These are phyloP conservation scores for Penicillium sp. DNA, from an alignment of 2,329 filamentous ascomycete genomes.

Conservation along the genomic window DNA sequence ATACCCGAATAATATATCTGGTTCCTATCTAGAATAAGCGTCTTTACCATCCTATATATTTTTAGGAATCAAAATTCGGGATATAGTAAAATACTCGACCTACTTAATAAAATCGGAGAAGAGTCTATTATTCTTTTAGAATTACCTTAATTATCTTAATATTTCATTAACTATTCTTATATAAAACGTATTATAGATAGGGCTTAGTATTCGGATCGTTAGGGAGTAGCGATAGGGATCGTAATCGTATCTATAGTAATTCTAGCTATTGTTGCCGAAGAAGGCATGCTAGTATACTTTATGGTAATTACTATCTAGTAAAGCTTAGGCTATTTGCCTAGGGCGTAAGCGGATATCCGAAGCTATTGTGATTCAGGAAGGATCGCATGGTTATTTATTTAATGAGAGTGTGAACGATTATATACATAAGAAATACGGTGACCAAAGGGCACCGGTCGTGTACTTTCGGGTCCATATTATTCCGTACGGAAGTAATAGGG, in stretches of 20 bases:
- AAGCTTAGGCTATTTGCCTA: background rate
- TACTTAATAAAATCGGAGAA: background rate
- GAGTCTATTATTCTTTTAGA: background rate
- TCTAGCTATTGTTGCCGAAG: background rate
- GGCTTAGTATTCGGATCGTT: background rate
- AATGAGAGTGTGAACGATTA: too few relatives aligned
- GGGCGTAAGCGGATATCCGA: background rate
- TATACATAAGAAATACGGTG: too few relatives aligned
- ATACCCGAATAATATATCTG: background rate
- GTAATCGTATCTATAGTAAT: background rate
- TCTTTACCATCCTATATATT: background rate
- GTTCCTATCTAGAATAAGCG: too few relatives aligned
- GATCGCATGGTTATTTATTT: too few relatives aligned
- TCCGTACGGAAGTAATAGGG: too few relatives aligned
- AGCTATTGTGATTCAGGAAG: background rate
- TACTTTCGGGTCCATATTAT: too few relatives aligned
- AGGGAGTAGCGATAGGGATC: background rate
- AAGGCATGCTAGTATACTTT: background rate
- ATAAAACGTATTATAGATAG: background rate
- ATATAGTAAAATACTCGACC: background rate
- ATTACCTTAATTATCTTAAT: background rate
- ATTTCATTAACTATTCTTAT: background rate
- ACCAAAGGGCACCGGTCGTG: too few relatives aligned
- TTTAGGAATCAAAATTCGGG: background rate
- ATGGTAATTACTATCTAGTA: background rate